Base-by-base conservation (phyloP, 2,329 filamentous ascomycete genomes). In the Arthroderma sp. region DNA sequence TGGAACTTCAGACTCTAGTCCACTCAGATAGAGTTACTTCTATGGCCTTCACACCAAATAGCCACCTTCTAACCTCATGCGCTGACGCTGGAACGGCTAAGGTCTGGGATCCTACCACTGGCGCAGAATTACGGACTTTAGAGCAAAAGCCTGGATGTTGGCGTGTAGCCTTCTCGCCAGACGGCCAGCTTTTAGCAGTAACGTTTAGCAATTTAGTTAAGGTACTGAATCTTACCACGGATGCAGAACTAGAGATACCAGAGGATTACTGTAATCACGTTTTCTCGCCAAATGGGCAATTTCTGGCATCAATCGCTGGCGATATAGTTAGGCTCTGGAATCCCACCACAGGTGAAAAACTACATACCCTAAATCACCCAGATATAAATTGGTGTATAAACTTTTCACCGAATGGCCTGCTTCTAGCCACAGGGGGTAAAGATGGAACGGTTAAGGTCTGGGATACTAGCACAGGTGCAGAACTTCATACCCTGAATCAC, bases 231-330 rank as follows among this genome's bases (percentile, higher is more conserved):
- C 17, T 44, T 25, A 78, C 84, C 8, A 84, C 85, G 2, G 87
- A 79, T 5, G 96, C 97, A 70, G 91, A 91, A 0, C 77, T 97
- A 2, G 86, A 88, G n/a, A 79, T 51, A 28, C n/a, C n/a, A n/a
- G n/a, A n/a, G n/a, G n/a, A n/a, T n/a, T n/a, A n/a, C n/a, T n/a
- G n/a, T n/a, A n/a, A n/a, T n/a, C n/a, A n/a, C n/a, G n/a, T n/a
- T n/a, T n/a, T n/a, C n/a, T n/a, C n/a, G n/a, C n/a, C n/a, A n/a
- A n/a, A n/a, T n/a, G n/a, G n/a, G n/a, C n/a, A n/a, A n/a, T n/a
- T n/a, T n/a, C n/a, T n/a, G n/a, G n/a, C n/a, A n/a, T n/a, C n/a
- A n/a, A n/a, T n/a, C n/a, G n/a, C n/a, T n/a, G 1, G 44, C 33
- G 63, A 65, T 47, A 65, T 56, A 6, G 39, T 63, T 19, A 49